Evolutionary conservation across 1,284 basidiomycete genomes (phyloP), one percentile per base, ranked within the genome.

Genomic region (Phellopilus nigrolimitatus): DNA sequence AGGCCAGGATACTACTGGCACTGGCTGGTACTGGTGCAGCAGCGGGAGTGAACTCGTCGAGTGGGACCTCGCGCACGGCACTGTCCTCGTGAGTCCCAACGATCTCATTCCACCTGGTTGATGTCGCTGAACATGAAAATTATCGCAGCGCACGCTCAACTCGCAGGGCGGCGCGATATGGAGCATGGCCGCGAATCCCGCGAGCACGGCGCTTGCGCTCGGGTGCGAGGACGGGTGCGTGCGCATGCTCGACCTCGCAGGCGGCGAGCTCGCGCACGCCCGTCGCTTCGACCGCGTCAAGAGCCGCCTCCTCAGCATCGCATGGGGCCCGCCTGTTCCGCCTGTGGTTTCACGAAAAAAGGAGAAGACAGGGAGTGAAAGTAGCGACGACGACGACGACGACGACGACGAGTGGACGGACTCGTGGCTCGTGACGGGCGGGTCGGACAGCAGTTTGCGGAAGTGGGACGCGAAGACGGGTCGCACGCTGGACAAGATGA

Each of bases 181-280:
- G 95, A 88, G 87, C 46, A 76, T 98, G 58, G 78, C 91, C n/a
- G 81, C 83, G 1, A 95, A 95, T 57, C 87, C 91, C 1, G 77
- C 88, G 3, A 91, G 87, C 4, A 84, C 81, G 28, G 69, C 84
- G 10, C 82, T 99, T 43, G 95, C 94, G 21, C 73, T 99, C 17
- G 93, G 91, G 5, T 95, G 94, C 62, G 92, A 95, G 69, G 93
- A 95, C 64, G 94, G 93, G 51, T 80, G 86, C 25, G 79, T 95
- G 55, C 82, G 90, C 21, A 70, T 97, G 19, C 68, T 95, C 43
- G 87, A 89, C 39, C 71, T 95, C 43, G 75, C 73, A 34, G 76
- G 85, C 56, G 85, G 90, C 62, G 79, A 78, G 24, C 75, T 95
- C 50, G 76, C 77, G 49, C 88, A 91, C 62, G 68, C 79, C 41